Conservation (phyloP, 2,329 filamentous ascomycete species). For the Verticillium alfalfae region DNA sequence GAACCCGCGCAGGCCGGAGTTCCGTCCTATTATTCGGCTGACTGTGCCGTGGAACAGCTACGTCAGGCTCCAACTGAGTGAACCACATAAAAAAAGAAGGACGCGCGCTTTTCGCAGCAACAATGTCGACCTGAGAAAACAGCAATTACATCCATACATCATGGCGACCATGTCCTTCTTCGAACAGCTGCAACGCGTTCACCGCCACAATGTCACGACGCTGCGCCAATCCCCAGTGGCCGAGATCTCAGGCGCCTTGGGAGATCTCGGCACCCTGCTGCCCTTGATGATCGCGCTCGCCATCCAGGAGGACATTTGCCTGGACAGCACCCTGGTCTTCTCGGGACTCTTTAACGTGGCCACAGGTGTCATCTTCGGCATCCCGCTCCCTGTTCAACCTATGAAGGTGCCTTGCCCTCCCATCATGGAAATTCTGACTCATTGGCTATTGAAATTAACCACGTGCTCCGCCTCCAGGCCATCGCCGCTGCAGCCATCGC, state of each 20-base stretch:
- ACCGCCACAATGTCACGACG: constrained; percentile 43
- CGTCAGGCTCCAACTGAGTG: not conserved
- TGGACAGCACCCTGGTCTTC: constrained; percentile 81
- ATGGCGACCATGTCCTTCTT: constrained; percentile 7
- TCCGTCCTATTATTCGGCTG: not conserved
- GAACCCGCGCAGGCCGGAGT: not conserved
- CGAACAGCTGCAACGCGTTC: constrained; percentile 17
- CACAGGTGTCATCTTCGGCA: constrained; percentile 77
- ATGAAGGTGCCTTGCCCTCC: constrained; percentile 48
- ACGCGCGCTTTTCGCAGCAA: not conserved
- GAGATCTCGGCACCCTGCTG: constrained; percentile 84
- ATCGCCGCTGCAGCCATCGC: constrained; percentile 87
- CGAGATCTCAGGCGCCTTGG: constrained; percentile 82
- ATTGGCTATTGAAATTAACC: not conserved
- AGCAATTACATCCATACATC: not conserved
- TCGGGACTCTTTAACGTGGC: constrained; percentile 82
- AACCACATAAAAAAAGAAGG: not conserved
- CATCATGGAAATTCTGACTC: not conserved
- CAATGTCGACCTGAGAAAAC: not conserved
- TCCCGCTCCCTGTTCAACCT: constrained; percentile 89
- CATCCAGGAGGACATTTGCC: constrained; percentile 69
- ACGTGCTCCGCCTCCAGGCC: constrained; percentile 39
- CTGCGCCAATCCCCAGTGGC: constrained; percentile 43
- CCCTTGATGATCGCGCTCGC: constrained; percentile 86
- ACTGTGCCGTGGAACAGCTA: not conserved